phyloP scores from a whole-genome alignment of 202 grass and related monocot genomes.

The Brachypodium distachyon region DNA sequence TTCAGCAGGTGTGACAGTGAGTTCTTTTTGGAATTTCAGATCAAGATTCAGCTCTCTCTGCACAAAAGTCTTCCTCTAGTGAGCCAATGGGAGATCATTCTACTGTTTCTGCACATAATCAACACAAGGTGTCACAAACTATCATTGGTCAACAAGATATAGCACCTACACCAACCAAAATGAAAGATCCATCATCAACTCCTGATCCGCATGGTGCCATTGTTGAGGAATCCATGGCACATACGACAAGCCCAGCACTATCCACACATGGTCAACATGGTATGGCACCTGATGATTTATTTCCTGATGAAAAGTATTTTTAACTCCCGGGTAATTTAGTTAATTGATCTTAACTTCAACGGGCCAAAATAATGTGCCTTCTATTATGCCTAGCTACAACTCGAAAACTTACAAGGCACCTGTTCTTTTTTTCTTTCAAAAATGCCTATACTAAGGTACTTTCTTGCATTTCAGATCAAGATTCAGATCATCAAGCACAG shows the following conservation, averaged over 20 bases:
- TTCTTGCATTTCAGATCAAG: conserved; percentile 4
- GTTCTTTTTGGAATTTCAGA: neutral
- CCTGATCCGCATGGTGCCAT: neutral
- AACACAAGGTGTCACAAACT: conserved; percentile 10
- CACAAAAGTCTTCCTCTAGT: neutral
- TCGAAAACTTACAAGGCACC: neutral
- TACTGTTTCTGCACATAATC: neutral
- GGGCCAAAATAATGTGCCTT: neutral
- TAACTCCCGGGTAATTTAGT: neutral
- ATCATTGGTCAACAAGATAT: neutral
- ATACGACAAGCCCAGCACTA: neutral
- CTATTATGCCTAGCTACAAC: neutral
- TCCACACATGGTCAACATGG: neutral
- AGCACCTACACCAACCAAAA: neutral
- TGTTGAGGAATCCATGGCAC: neutral
- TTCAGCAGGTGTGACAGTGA: neutral
- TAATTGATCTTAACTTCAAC: neutral
- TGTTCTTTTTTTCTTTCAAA: neutral
- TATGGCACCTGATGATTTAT: neutral
- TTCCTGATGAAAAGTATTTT: neutral
- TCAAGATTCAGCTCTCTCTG: conserved; percentile 3
- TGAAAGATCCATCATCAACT: neutral
- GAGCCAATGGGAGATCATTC: neutral
- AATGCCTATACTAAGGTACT: neutral
- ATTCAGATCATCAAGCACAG: neutral